phyloP scores from a whole-genome alignment of 441 rosid species.

The Adansonia rubrostipa region DNA sequence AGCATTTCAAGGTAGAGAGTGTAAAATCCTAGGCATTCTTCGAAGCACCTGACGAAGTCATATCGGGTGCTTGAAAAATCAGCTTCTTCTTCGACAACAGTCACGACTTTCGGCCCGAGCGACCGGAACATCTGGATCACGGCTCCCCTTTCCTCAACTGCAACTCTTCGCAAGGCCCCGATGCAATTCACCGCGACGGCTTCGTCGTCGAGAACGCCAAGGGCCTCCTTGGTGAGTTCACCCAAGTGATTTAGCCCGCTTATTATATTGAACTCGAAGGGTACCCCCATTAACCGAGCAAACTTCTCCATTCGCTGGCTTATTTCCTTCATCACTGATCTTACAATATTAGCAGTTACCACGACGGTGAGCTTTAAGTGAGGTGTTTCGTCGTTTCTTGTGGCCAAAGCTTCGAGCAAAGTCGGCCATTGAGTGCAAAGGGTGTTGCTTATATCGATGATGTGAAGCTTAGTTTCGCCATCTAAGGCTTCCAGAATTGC shows the following conservation, averaged over 20 bases:
- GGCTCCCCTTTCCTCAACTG: conserved; percentile 47
- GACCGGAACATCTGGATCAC: conserved; percentile 52
- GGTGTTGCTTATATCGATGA: conserved; percentile 73
- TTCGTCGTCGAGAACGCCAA: conserved; percentile 57
- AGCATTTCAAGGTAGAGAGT: conserved; percentile 71
- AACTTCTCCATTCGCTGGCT: conserved; percentile 82
- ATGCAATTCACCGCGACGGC: conserved; percentile 68
- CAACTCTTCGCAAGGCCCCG: conserved; percentile 56
- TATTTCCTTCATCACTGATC: conserved; percentile 65
- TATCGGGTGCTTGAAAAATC: conserved; percentile 56
- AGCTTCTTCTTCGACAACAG: conserved; percentile 78
- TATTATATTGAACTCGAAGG: conserved; percentile 63
- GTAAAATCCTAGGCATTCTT: conserved; percentile 70
- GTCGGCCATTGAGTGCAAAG: conserved; percentile 94
- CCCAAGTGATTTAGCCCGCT: conserved; percentile 45
- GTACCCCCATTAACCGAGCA: conserved; percentile 81
- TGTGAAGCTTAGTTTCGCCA: conserved; percentile 66
- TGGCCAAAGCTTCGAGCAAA: conserved; percentile 68
- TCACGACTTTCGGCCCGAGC: conserved; percentile 56
- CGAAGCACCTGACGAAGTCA: conserved; percentile 66
- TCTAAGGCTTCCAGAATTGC: conserved; percentile 74
- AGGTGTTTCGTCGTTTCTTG: conserved; percentile 71
- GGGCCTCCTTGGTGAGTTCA: conserved; percentile 54
- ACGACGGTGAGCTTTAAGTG: conserved; percentile 68
- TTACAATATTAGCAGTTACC: conserved; percentile 48